Conservation (phyloP, 148 eudicot species). For the Gaultheria prostrata region DNA sequence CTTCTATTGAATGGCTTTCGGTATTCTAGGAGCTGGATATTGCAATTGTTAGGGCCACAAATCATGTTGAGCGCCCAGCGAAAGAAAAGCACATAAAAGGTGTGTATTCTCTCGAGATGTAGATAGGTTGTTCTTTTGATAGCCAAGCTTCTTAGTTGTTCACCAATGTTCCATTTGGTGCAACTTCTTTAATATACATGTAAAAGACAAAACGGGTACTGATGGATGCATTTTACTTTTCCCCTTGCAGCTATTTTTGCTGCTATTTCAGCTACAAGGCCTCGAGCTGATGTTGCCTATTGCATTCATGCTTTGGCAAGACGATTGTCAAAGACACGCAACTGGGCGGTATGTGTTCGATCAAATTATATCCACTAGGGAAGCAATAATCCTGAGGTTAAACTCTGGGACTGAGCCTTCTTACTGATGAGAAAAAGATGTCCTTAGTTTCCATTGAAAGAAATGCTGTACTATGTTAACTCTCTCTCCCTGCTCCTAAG, state of each 20-base stretch:
- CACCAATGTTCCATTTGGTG: not conserved
- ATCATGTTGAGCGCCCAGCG: conserved; percentile 90
- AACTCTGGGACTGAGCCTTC: no score
- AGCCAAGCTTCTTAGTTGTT: not conserved
- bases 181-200: not conserved
- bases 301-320: conserved; percentile 91
- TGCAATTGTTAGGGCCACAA: conserved; percentile 91
- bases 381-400: not conserved
- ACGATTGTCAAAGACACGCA: conserved; percentile 82
- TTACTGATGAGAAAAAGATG: no score
- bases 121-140: not conserved
- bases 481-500: no score
- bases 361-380: not conserved
- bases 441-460: no score
- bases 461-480: no score
- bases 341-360: conserved; percentile 83
- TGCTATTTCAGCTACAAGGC: conserved; percentile 81
- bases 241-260: conserved; percentile 71
- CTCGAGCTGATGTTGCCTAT: conserved; percentile 97
- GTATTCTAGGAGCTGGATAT: conserved; percentile 68
- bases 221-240: conserved; percentile 18
- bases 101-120: conserved; percentile 25
- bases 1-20: conserved; percentile 20
- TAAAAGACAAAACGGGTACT: conserved; percentile 7
- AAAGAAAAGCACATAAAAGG: conserved; percentile 90